These are phyloP conservation scores for Penicillium palitans DNA, from an alignment of 2,329 filamentous ascomycete species.

Conservation along the genomic window DNA sequence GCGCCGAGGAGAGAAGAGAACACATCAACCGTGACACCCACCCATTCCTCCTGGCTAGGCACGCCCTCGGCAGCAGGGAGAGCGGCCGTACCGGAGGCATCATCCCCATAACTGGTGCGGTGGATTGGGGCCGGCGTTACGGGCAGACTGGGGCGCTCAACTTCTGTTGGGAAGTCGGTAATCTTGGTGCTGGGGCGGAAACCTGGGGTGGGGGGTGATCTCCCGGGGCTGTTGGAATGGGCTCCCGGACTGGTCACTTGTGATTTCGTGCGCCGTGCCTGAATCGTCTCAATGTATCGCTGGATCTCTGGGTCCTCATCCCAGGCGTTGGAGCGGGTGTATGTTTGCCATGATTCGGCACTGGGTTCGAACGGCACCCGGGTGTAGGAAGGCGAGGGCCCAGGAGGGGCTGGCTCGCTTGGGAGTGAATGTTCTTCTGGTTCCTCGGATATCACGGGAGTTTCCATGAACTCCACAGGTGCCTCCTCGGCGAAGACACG, in stretches of 20 bases:
- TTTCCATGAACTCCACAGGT: not conserved
- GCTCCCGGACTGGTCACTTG: slow-evolving; percentile 29
- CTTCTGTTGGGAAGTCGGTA: slow-evolving; percentile 82
- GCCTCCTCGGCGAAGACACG: slow-evolving; percentile 45
- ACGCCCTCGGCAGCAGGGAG: slow-evolving; percentile 79
- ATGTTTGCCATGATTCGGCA: slow-evolving; percentile 68
- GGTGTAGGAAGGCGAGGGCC: slow-evolving; percentile 3
- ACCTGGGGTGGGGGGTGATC: slow-evolving; percentile 16
- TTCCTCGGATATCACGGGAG: not conserved
- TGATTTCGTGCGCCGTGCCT: slow-evolving; percentile 61
- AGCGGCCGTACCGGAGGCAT: slow-evolving; percentile 33
- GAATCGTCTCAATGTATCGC: slow-evolving; percentile 76
- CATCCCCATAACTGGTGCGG: slow-evolving; percentile 54
- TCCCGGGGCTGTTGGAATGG: slow-evolving; percentile 10
- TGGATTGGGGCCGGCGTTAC: slow-evolving; percentile 84
- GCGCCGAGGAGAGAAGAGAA: slow-evolving; percentile 46
- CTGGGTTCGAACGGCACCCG: slow-evolving; percentile 20
- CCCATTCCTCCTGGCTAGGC: slow-evolving; percentile 86
- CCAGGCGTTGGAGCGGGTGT: slow-evolving; percentile 83
- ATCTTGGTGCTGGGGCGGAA: slow-evolving; percentile 63
- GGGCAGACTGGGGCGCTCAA: slow-evolving; percentile 82
- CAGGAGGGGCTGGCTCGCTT: not conserved
- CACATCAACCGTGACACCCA: slow-evolving; percentile 65
- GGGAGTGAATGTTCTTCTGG: not conserved
- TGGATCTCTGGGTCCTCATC: slow-evolving; percentile 87